Percentiles rank a stretch among this genome's conserved stretches.
Evolutionary conservation across 140 eudicot genomes (phyloP).

Genomic region (Cichorium intybus): DNA sequence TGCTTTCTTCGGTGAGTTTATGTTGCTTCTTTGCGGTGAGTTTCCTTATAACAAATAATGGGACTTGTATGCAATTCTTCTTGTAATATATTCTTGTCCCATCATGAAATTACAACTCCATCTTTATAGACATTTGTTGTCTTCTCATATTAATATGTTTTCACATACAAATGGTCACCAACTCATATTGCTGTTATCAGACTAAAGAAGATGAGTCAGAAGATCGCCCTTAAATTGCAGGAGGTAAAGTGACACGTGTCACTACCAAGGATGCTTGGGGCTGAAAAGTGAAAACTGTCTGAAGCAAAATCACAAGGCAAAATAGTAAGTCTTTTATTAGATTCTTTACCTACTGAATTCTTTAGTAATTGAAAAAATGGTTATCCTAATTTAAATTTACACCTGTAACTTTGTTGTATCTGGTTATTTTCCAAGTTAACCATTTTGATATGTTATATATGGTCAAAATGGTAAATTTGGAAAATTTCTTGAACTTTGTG

Average conservation of each 20-base stretch:
- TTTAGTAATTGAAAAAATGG: too few species aligned
- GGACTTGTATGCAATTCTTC: not conserved
- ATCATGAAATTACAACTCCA: too few species aligned
- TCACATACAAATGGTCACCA: too few species aligned
- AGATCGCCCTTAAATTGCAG: conserved; percentile 40
- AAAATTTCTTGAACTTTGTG: too few species aligned
- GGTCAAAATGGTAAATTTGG: too few species aligned
- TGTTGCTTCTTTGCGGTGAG: conserved; percentile 1
- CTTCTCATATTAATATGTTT: too few species aligned
- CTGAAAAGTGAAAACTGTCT: conserved; percentile 49
- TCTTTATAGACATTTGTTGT: too few species aligned
- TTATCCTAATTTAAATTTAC: too few species aligned
- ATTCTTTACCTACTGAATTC: not conserved
- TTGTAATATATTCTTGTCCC: too few species aligned
- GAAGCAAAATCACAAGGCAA: conserved; percentile 65
- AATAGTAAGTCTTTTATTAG: conserved; percentile 45
- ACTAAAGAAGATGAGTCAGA: conserved; percentile 47
- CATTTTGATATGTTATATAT: too few species aligned
- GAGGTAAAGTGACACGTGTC: conserved; percentile 80
- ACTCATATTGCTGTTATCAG: conserved; percentile 27
- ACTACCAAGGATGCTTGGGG: conserved; percentile 75
- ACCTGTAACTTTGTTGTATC: too few species aligned
- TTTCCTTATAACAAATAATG: not conserved
- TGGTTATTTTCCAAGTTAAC: too few species aligned
- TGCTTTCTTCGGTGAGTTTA: conserved; percentile 43